phyloP scores from a whole-genome alignment of 1,284 basidiomycete genomes.

The Pseudozyma tsukubaensis region DNA sequence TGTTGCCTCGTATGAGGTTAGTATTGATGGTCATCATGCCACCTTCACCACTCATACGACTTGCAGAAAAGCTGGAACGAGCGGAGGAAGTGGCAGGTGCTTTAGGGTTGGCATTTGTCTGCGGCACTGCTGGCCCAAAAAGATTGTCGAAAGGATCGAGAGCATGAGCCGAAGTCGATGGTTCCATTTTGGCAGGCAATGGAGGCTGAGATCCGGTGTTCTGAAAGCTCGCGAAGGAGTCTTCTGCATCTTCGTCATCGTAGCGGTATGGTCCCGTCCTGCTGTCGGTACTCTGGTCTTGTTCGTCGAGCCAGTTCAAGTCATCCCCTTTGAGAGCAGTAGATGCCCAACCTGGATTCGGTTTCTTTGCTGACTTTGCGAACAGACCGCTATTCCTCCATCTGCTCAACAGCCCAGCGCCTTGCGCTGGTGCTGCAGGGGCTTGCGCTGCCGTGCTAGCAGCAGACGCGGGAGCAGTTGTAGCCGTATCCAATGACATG shows the following conservation, averaged over 20 bases:
- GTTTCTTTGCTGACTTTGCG: slow-evolving; percentile 23
- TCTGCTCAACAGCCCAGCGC: slow-evolving; percentile 30
- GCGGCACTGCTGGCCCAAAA: slow-evolving; percentile 15
- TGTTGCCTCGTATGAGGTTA: slow-evolving; percentile 22
- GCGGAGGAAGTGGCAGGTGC: slow-evolving; percentile 18
- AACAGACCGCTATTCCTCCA: slow-evolving; percentile 42
- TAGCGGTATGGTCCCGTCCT: slow-evolving; percentile 15
- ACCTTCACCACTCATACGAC: slow-evolving; percentile 32
- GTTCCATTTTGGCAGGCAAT: background rate
- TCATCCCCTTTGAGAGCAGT: slow-evolving; percentile 19
- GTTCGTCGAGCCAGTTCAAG: slow-evolving; percentile 46
- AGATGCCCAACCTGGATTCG: slow-evolving; percentile 22
- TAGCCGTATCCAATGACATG: slow-evolving; percentile 29
- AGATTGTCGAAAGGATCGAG: slow-evolving; percentile 29
- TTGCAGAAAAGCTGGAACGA: slow-evolving; percentile 26
- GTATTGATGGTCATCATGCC: slow-evolving; percentile 48
- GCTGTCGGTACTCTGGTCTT: slow-evolving; percentile 22
- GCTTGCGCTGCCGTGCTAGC: background rate
- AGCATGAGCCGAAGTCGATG: background rate
- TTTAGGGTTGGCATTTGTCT: slow-evolving; percentile 8
- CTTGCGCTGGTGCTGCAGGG: slow-evolving; percentile 13
- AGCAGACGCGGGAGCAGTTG: slow-evolving; percentile 5
- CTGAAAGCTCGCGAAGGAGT: slow-evolving; percentile 29
- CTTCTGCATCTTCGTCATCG: slow-evolving; percentile 26
- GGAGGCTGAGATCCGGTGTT: slow-evolving; percentile 5